Evolutionary conservation across 345 rosid genomes (phyloP).

Genomic region (Lenwebbia sp.): DNA sequence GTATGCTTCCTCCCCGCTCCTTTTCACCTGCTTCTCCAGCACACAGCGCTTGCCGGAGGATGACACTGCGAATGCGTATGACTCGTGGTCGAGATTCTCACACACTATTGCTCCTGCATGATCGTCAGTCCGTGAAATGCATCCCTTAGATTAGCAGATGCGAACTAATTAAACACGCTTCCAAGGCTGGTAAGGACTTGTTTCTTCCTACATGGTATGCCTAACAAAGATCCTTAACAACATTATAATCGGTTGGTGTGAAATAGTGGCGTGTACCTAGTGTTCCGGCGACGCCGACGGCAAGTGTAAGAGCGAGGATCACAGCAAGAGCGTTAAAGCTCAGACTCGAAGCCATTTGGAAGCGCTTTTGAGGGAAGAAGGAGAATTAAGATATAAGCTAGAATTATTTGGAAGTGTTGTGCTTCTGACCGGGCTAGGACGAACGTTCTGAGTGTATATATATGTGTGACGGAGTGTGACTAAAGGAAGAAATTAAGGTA

Average conservation of each 20-base stretch:
- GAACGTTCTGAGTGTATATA: background rate
- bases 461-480: background rate
- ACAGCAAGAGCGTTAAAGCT: background rate
- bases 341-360: background rate
- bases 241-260: background rate
- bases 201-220: background rate
- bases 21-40: constrained; percentile 50
- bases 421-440: background rate
- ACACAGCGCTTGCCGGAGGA: constrained; percentile 72
- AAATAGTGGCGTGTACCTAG: background rate
- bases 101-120: constrained; percentile 41
- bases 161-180: background rate
- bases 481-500: background rate
- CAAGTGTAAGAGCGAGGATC: background rate
- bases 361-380: background rate
- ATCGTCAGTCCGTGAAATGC: background rate
- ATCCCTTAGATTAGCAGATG: background rate
- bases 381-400: background rate
- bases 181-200: background rate
- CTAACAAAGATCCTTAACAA: background rate
- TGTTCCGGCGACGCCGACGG: background rate
- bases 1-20: constrained; percentile 44
- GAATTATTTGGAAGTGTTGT: background rate
- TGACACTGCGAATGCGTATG: constrained; percentile 68
- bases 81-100: constrained; percentile 40